phyloP scores from a whole-genome alignment of 305 asterid species.

The Fraxinus ornus region DNA sequence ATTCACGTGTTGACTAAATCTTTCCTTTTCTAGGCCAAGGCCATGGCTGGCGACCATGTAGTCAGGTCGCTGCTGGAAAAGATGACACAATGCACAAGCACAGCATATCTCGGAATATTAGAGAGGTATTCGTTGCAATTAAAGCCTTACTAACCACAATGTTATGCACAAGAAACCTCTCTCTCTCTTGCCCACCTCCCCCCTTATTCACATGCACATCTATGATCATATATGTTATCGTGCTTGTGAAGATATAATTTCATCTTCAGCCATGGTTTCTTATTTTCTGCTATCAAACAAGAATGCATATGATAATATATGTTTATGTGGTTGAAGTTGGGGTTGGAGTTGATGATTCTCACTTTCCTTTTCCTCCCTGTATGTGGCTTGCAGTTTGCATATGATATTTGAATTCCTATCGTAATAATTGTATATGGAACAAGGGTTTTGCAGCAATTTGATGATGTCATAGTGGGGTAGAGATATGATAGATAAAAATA shows the following conservation, averaged over 20 bases:
- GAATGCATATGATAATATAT: background rate
- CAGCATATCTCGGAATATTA: conserved; percentile 85
- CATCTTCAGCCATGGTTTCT: background rate
- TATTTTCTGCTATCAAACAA: background rate
- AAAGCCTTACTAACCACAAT: background rate
- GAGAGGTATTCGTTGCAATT: conserved; percentile 66
- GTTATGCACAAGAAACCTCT: background rate
- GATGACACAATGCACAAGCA: conserved; percentile 87
- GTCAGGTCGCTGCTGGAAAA: conserved; percentile 92
- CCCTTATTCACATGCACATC: background rate
- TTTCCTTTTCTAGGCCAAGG: conserved; percentile 69
- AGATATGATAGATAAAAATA: conserved; percentile 5
- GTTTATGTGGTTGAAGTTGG: background rate
- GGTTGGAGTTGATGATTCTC: background rate
- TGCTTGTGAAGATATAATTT: background rate
- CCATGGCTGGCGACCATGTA: conserved; percentile 95
- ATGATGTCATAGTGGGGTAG: conserved; percentile 10
- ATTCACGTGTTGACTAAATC: conserved; percentile 25
- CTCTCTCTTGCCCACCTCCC: background rate
- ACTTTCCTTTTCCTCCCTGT: background rate
- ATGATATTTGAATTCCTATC: background rate
- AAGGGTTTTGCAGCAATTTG: conserved; percentile 11
- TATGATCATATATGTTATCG: background rate
- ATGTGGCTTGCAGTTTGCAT: background rate
- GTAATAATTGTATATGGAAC: background rate